Evolutionary conservation across 495 filamentous ascomycete species (phyloP), one percentile per base, ranked within the genome.

Genomic region (Daldinia childiae): DNA sequence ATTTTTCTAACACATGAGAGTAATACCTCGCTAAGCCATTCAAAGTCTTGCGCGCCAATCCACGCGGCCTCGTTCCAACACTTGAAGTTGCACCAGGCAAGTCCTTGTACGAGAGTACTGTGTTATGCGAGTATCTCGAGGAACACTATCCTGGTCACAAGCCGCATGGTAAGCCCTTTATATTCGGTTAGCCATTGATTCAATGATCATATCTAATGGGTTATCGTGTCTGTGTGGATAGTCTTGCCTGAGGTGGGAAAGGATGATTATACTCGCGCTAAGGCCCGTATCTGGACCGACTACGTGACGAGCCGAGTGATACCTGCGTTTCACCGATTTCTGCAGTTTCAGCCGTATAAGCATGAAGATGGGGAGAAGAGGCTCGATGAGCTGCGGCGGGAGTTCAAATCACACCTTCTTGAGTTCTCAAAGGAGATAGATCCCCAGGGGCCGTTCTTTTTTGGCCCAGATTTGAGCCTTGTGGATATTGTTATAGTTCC

Each of bases 91-190:
- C 80, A 43, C 73, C 73, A 9, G 78, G 82, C 64, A 85, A 86
- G 60, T 83, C 88, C 1, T 80, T 90, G 8, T 90, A 88, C 71
- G 85, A 90, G 74, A 86, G 83, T 62, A 88, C 81, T 5, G 84
- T 90, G 19, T 80, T 90, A 52, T 84, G 85, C 74, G 86, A 89
- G 68, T 90, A 89, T 74, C 82, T 90, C 24, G 87, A 91, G 71
- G 87, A 90, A 41, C 82, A 84, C 15, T 90, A 87, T 68, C 83
- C 84, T 6, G 73, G 81, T 2, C 77, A 86, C 64, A 76, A 82
- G 9, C 75, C 65, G n/a, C 57, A 50, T 8, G 34, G 65, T 68
- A 34, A 61, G 65, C 57, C 17, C 7, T 19, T 7, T 11, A 45
- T n/a, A 39, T n/a, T n/a, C 15, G 14, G 38, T n/a, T 15, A n/a